A percentile compares a stretch with the other conserved stretches of the same genome.
These are phyloP conservation scores for Lyophyllum decastes DNA, from an alignment of 768 basidiomycete genomes.

Conservation along the genomic window DNA sequence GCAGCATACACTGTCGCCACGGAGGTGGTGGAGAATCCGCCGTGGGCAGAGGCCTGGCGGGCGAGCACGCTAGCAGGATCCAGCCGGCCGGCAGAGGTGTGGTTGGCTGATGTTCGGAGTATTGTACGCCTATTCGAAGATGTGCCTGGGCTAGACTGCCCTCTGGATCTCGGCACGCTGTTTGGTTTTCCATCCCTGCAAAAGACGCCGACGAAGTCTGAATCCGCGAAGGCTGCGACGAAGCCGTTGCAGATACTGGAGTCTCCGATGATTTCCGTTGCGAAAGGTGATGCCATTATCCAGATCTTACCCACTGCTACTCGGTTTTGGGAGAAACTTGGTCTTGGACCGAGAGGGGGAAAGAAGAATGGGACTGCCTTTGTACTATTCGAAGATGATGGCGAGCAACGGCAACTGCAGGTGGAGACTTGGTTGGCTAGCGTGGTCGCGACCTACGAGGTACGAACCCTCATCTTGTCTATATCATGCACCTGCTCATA, in stretches of 20 bases:
- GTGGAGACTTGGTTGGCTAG: constrained; percentile 63
- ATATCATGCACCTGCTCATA: background rate
- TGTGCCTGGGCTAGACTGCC: constrained; percentile 38
- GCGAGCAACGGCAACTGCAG: constrained; percentile 42
- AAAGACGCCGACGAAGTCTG: background rate
- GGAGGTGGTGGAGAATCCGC: constrained; percentile 73
- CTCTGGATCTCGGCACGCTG: constrained; percentile 43
- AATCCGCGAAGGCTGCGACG: background rate
- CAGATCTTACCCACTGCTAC: constrained; percentile 70
- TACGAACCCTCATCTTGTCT: constrained; percentile 33
- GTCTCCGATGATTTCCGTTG: constrained; percentile 62
- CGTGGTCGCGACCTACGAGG: constrained; percentile 57
- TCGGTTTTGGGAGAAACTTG: constrained; percentile 86
- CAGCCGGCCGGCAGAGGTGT: constrained; percentile 38
- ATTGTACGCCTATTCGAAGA: constrained; percentile 43
- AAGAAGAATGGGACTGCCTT: constrained; percentile 70
- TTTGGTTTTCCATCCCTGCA: constrained; percentile 38
- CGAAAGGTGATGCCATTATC: constrained; percentile 69
- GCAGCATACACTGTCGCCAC: constrained; percentile 61
- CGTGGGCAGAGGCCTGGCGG: constrained; percentile 71
- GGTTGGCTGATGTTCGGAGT: constrained; percentile 57
- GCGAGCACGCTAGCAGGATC: constrained; percentile 29
- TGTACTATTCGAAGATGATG: constrained; percentile 67
- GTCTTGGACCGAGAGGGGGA: constrained; percentile 69
- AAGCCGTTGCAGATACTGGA: constrained; percentile 15